Percentiles rank a stretch among this genome's conserved stretches.
phyloP scores from a whole-genome alignment of 2,329 filamentous ascomycete species.

The Lachnellula subtilissima region DNA sequence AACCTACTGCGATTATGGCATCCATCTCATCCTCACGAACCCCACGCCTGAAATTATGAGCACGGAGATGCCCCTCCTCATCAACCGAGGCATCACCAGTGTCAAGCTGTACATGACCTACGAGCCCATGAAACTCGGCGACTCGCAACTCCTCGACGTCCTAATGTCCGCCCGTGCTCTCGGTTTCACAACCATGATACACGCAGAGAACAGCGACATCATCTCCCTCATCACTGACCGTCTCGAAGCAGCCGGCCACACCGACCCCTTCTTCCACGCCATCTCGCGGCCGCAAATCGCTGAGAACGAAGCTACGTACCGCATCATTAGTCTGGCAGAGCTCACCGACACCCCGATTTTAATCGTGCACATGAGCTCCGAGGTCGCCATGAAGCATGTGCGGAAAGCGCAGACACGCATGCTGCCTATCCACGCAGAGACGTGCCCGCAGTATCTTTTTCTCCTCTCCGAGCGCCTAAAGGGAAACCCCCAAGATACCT shows the following conservation, averaged over 20 bases:
- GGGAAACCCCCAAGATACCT: constrained; percentile 34
- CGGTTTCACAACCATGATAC: constrained; percentile 45
- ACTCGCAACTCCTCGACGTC: constrained; percentile 46
- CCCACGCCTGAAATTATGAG: constrained; percentile 37
- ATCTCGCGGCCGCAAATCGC: constrained; percentile 41
- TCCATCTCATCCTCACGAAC: constrained; percentile 48
- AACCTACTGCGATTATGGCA: constrained; percentile 52
- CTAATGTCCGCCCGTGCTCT: constrained; percentile 41
- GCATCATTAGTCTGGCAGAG: constrained; percentile 45
- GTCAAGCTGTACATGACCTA: constrained; percentile 53
- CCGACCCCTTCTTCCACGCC: constrained; percentile 42
- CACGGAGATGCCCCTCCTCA: constrained; percentile 38
- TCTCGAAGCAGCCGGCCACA: constrained; percentile 36
- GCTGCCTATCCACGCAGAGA: constrained; percentile 51
- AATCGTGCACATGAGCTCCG: constrained; percentile 48
- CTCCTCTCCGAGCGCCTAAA: constrained; percentile 45
- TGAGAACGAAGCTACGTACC: constrained; percentile 46
- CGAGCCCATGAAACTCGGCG: constrained; percentile 43
- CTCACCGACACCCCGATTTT: constrained; percentile 47
- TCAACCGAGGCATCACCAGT: constrained; percentile 40
- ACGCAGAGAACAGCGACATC: constrained; percentile 45
- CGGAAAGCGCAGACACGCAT: constrained; percentile 45
- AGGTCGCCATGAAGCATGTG: constrained; percentile 44
- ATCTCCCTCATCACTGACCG: constrained; percentile 39
- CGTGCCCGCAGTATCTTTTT: constrained; percentile 55